These are phyloP conservation scores for Proliferodiscus dingleyae DNA, from an alignment of 2,329 filamentous ascomycete species.

Conservation along the genomic window DNA sequence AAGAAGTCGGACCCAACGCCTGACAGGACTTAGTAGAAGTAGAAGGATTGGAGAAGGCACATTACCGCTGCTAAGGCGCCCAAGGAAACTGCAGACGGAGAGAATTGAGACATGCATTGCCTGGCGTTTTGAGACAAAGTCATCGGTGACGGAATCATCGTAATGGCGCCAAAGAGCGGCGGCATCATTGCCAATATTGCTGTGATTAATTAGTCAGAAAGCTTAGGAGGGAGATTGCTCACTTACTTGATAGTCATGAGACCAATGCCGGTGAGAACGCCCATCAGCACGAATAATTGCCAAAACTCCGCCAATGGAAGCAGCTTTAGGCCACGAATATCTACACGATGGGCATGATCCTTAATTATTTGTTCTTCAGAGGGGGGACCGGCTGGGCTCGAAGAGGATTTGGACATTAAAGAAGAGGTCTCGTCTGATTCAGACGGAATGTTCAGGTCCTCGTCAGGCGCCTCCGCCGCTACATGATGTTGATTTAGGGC, in stretches of 20 bases:
- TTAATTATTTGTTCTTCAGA: conserved; percentile 50
- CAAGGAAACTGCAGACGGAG: conserved; percentile 81
- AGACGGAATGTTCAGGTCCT: conserved; percentile 15
- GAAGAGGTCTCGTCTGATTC: conserved; percentile 73
- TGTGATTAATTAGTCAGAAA: conserved; percentile 33
- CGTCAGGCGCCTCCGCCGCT: conserved; percentile 28
- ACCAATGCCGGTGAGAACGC: conserved; percentile 84
- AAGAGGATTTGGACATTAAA: conserved; percentile 63
- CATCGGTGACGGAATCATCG: conserved; percentile 65
- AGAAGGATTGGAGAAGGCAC: conserved; percentile 7
- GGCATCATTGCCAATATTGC: conserved; percentile 88
- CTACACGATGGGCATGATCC: conserved; percentile 73
- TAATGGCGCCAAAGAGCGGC: conserved; percentile 86
- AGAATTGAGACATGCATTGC: conserved; percentile 91
- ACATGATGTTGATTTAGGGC: conserved; percentile 28
- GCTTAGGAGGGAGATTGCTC: conserved; percentile 12
- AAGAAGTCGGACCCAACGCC: conserved; percentile 89
- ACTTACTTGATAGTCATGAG: conserved; percentile 98
- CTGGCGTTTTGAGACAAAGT: conserved; percentile 75
- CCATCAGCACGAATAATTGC: conserved; percentile 84
- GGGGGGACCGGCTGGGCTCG: conserved; percentile 41
- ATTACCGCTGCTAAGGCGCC: conserved; percentile 71
- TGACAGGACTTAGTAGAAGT: conserved; percentile 29
- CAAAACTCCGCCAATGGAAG: conserved; percentile 75
- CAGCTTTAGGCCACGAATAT: conserved; percentile 81